Conservation (phyloP, 2,329 filamentous ascomycete genomes). For the Pseudocercospora fuligena region DNA sequence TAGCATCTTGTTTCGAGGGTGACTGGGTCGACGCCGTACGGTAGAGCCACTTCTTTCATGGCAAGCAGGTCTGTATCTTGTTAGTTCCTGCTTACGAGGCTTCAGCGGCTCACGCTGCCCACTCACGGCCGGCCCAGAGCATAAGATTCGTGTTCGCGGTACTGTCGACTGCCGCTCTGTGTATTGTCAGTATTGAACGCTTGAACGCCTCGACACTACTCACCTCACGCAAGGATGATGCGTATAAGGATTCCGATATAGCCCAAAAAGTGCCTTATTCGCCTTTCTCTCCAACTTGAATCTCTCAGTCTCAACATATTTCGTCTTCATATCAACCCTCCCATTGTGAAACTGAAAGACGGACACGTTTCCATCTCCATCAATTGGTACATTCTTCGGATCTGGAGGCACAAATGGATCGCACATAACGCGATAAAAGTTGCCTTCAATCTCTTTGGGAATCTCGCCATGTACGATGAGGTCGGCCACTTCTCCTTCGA, state of each 20-base stretch:
- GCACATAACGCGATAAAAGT: slow-evolving; percentile 54
- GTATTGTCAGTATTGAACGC: background rate
- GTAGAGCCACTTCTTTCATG: slow-evolving; percentile 53
- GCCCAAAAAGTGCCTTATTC: slow-evolving; percentile 54
- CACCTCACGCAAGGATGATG: slow-evolving; percentile 42
- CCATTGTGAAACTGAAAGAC: slow-evolving; percentile 50
- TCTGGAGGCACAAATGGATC: slow-evolving; percentile 60
- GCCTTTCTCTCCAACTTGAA: slow-evolving; percentile 47
- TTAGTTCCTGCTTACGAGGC: no score
- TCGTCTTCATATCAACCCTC: slow-evolving; percentile 49
- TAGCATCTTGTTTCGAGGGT: slow-evolving; percentile 47
- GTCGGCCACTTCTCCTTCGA: slow-evolving; percentile 47
- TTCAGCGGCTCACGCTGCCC: no score
- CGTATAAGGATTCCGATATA: slow-evolving; percentile 63
- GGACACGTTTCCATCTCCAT: slow-evolving; percentile 51
- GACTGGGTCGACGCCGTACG: slow-evolving; percentile 47
- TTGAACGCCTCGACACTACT: background rate
- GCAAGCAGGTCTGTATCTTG: slow-evolving; percentile 55
- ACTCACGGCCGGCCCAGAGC: slow-evolving; percentile 56
- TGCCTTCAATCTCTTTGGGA: slow-evolving; percentile 41
- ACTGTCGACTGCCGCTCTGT: slow-evolving; percentile 52
- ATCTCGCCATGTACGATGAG: slow-evolving; percentile 40
- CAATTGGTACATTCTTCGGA: slow-evolving; percentile 60
- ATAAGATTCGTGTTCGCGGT: slow-evolving; percentile 66
- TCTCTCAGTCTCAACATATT: slow-evolving; percentile 50